These are phyloP conservation scores for Fusarium albosuccineum DNA, from an alignment of 2,329 filamentous ascomycete species.

Conservation along the genomic window DNA sequence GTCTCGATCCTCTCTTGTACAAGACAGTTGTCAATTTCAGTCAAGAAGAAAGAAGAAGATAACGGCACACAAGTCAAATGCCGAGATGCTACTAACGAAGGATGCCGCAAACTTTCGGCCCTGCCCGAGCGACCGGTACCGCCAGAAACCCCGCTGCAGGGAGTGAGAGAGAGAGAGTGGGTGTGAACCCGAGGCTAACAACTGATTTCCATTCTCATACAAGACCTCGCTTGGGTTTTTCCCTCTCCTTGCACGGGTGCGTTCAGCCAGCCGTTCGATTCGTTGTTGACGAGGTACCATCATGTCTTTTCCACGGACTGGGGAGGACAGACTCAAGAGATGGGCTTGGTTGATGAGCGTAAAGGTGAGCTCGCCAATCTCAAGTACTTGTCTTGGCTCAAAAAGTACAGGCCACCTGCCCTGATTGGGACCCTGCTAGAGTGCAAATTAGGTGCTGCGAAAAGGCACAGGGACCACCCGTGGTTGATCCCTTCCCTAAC, in stretches of 20 bases:
- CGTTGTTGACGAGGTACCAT: too few species aligned
- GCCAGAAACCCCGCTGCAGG: too few species aligned
- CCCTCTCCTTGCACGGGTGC: too few species aligned
- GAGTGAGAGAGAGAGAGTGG: too few species aligned
- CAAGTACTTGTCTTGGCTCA: too few species aligned
- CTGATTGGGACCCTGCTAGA: not conserved
- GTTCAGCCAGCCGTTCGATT: too few species aligned
- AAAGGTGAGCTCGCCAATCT: too few species aligned
- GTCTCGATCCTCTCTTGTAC: not conserved
- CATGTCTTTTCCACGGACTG: too few species aligned
- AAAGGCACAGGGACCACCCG: not conserved
- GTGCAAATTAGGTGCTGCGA: not conserved
- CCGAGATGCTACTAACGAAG: not conserved
- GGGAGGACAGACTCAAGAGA: too few species aligned
- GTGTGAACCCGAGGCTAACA: not conserved
- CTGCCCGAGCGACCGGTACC: not conserved
- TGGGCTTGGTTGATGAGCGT: too few species aligned
- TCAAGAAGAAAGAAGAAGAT: not conserved
- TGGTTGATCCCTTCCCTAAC: not conserved
- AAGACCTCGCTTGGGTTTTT: not conserved
- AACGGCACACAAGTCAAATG: not conserved
- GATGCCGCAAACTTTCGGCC: slow-evolving; percentile 1
- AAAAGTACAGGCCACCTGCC: too few species aligned
- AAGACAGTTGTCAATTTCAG: slow-evolving; percentile 8
- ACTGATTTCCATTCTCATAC: not conserved